These are phyloP conservation scores for Rhinocladiella mackenziei DNA, from an alignment of 2,329 filamentous ascomycete species.

Conservation along the genomic window DNA sequence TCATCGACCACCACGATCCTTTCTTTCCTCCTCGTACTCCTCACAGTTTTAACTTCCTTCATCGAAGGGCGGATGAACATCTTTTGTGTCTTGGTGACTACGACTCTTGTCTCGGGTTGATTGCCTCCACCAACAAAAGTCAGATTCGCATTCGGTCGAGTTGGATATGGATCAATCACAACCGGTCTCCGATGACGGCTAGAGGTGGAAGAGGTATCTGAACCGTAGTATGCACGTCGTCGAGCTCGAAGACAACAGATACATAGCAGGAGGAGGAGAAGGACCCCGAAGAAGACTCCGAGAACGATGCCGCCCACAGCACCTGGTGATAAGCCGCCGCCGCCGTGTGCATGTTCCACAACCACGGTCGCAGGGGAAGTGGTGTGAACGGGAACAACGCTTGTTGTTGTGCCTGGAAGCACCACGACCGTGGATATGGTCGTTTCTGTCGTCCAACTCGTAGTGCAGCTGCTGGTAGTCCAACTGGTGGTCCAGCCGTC, in stretches of 20 bases:
- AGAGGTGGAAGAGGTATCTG: conserved; percentile 8
- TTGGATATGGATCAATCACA: conserved; percentile 16
- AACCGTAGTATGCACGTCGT: conserved; percentile 8
- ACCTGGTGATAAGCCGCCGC: conserved; percentile 17
- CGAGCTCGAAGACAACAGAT: conserved; percentile 18
- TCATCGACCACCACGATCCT: conserved; percentile 40
- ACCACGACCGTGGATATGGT: conserved; percentile 4
- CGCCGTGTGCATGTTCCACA: conserved; percentile 12
- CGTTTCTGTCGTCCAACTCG: conserved; percentile 1
- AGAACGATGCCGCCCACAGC: conserved; percentile 22
- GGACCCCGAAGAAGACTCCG: conserved; percentile 22
- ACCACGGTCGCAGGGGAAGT: conserved; percentile 12
- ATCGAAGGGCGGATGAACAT: conserved; percentile 38
- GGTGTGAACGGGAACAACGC: conserved; percentile 7
- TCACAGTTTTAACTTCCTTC: conserved; percentile 55
- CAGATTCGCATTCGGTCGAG: conserved; percentile 16
- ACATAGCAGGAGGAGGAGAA: conserved; percentile 19
- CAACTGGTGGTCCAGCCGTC: conserved; percentile 3
- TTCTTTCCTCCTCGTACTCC: conserved; percentile 50
- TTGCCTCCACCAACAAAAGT: conserved; percentile 24
- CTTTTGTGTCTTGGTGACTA: conserved; percentile 18
- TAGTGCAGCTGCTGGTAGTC: conserved; percentile 3
- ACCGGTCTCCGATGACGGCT: conserved; percentile 11
- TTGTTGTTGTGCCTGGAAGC: conserved; percentile 12
- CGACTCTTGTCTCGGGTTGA: conserved; percentile 19